These are phyloP conservation scores for Pythium myriotylum DNA, from an alignment of 352 stramenopile genomes.

Conservation along the genomic window DNA sequence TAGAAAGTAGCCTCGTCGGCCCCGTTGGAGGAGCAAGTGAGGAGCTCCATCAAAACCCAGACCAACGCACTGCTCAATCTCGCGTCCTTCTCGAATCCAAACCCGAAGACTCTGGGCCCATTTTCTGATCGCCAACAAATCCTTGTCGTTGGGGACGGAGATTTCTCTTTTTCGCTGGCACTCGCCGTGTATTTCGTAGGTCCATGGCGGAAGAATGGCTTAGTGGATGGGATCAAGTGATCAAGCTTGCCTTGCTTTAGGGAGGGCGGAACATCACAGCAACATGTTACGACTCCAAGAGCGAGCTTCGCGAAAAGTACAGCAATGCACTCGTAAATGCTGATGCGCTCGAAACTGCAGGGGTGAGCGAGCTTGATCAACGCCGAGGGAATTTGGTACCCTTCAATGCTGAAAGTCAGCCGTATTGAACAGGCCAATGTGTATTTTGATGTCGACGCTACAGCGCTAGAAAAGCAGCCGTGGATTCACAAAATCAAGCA, in stretches of 20 bases:
- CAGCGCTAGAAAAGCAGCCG: slow-evolving; percentile 53
- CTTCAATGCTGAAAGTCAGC: neutral
- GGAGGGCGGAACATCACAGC: slow-evolving; percentile 67
- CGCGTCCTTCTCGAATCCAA: slow-evolving; percentile 75
- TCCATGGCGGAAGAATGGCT: too few species aligned
- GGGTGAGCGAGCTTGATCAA: slow-evolving; percentile 32
- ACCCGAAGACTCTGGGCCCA: slow-evolving; percentile 77
- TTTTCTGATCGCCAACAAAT: slow-evolving; percentile 79
- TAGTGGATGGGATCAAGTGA: too few species aligned
- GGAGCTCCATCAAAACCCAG: slow-evolving; percentile 53
- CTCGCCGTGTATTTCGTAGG: slow-evolving; percentile 72
- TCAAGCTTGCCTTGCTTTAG: too few species aligned
- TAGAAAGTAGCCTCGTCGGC: slow-evolving; percentile 30
- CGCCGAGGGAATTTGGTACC: neutral
- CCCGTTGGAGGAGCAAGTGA: slow-evolving; percentile 27
- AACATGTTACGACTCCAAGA: slow-evolving; percentile 77
- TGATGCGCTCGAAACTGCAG: slow-evolving; percentile 71
- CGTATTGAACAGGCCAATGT: slow-evolving; percentile 44
- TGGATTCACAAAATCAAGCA: slow-evolving; percentile 46
- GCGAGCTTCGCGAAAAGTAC: slow-evolving; percentile 77
- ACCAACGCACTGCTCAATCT: slow-evolving; percentile 72
- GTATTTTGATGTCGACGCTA: slow-evolving; percentile 73
- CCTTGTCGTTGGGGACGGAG: slow-evolving; percentile 83
- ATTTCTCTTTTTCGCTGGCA: slow-evolving; percentile 83
- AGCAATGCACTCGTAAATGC: slow-evolving; percentile 63